A percentile compares a stretch with the other conserved stretches of the same genome.
Conservation (phyloP, 2,329 filamentous ascomycete species). For the Lachnellula willkommii region DNA sequence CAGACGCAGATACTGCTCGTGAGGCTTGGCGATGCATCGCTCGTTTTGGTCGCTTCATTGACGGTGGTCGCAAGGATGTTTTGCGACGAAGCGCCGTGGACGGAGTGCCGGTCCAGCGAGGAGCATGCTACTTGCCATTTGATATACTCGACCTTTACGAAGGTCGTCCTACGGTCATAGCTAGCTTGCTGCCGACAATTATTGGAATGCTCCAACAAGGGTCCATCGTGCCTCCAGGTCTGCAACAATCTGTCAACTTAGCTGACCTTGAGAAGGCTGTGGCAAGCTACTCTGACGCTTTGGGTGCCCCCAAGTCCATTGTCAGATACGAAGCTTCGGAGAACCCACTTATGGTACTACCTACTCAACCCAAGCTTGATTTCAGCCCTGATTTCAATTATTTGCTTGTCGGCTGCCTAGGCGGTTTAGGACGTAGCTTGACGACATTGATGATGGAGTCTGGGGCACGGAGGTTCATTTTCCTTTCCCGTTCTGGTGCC, state of each 20-base stretch:
- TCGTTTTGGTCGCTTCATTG: constrained; percentile 33
- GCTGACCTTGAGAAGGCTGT: constrained; percentile 17
- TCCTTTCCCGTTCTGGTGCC: constrained; percentile 5
- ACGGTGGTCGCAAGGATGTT: constrained; percentile 26
- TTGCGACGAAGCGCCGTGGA: constrained; percentile 21
- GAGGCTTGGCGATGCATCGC: constrained; percentile 32
- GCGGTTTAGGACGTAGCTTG: constrained; percentile 16
- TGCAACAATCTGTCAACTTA: neutral
- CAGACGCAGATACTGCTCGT: constrained; percentile 16
- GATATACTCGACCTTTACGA: constrained; percentile 18
- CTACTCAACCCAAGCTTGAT: constrained; percentile 7
- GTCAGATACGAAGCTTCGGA: constrained; percentile 15
- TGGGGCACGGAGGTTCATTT: constrained; percentile 3
- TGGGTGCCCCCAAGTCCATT: constrained; percentile 14
- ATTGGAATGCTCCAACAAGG: neutral
- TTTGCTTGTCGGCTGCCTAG: constrained; percentile 6
- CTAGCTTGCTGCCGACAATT: neutral
- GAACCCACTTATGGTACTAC: constrained; percentile 10
- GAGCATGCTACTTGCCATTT: constrained; percentile 26
- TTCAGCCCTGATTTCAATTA: constrained; percentile 2
- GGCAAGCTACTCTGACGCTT: constrained; percentile 17
- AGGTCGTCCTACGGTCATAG: constrained; percentile 11
- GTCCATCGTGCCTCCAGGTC: neutral
- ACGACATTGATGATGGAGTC: constrained; percentile 12
- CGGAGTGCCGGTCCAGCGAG: constrained; percentile 19